Conservation (phyloP, 768 basidiomycete genomes). For the Clavaria fumosa region DNA sequence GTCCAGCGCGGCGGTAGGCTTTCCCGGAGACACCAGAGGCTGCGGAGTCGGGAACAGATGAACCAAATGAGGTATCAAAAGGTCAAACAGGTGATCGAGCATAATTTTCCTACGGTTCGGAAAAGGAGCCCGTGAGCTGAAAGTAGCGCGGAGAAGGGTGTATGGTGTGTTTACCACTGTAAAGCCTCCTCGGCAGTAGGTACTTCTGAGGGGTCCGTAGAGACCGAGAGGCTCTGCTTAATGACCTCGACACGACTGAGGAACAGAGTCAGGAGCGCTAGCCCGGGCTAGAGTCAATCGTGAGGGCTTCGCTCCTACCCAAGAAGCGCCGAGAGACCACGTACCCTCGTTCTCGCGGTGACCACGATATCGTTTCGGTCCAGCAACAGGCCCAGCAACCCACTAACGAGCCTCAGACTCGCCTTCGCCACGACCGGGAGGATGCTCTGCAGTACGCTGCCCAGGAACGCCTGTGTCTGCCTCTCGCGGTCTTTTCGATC, state of each 20-base stretch:
- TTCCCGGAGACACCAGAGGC: conserved; percentile 23
- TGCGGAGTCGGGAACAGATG: conserved; percentile 77
- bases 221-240: conserved; percentile 47
- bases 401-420: conserved; percentile 68
- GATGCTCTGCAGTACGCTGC: conserved; percentile 75
- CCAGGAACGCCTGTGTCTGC: conserved; percentile 84
- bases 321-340: conserved; percentile 16
- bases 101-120: conserved; percentile 72
- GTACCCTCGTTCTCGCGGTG: conserved; percentile 68
- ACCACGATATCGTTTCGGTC: conserved; percentile 61
- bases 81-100: conserved; percentile 77
- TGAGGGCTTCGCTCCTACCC: conserved; percentile 6
- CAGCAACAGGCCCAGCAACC: conserved; percentile 69
- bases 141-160: conserved; percentile 6
- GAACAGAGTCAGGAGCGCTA: conserved; percentile 81
- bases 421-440: conserved; percentile 68
- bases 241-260: conserved; percentile 88
- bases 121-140: conserved; percentile 2
- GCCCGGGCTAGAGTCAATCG: conserved; percentile 50
- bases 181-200: conserved; percentile 62
- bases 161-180: conserved; percentile 36
- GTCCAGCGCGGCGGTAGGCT: conserved; percentile 52
- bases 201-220: conserved; percentile 37
- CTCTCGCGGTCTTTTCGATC: conserved; percentile 59
- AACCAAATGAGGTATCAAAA: conserved; percentile 61